A percentile compares a stretch with the other conserved stretches of the same genome.
Evolutionary conservation across 306 rosid species (phyloP).

Genomic region (Fragaria ananassa): DNA sequence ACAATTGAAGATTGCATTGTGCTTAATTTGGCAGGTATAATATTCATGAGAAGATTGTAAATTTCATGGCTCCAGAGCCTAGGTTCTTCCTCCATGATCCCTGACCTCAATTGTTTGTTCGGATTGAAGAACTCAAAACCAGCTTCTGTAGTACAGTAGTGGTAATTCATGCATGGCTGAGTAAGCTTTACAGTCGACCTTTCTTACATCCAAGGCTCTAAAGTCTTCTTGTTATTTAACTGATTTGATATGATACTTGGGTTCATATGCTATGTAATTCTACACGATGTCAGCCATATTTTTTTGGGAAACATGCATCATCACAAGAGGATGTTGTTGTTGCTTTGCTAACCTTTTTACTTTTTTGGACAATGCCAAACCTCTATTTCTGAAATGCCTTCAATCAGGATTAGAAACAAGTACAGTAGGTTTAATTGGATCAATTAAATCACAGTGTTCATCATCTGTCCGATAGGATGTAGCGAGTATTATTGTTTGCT

Average conservation of each 20-base stretch:
- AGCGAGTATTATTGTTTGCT: too few species aligned
- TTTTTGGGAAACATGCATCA: not conserved
- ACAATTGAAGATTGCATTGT: not conserved
- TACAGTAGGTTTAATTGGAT: not conserved
- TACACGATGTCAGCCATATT: not conserved
- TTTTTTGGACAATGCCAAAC: not conserved
- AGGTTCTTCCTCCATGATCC: constrained; percentile 56
- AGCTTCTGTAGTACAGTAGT: constrained; percentile 35
- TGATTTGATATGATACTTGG: not conserved
- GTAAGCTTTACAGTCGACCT: not conserved
- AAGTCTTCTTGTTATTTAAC: constrained; percentile 1
- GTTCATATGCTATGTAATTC: not conserved
- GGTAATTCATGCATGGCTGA: constrained; percentile 23
- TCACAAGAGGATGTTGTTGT: not conserved
- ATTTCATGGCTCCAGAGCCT: constrained; percentile 71
- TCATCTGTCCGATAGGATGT: not conserved
- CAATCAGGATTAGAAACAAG: not conserved
- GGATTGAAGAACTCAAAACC: constrained; percentile 50
- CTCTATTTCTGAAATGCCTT: not conserved
- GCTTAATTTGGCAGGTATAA: constrained; percentile 47
- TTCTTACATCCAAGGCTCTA: too few species aligned
- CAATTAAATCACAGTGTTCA: not conserved
- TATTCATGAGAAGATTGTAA: constrained; percentile 81
- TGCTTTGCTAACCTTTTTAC: not conserved
- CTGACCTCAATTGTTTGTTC: constrained; percentile 62